Conservation (phyloP, 75 land plant genomes). For the Selaginella tamariscina region DNA sequence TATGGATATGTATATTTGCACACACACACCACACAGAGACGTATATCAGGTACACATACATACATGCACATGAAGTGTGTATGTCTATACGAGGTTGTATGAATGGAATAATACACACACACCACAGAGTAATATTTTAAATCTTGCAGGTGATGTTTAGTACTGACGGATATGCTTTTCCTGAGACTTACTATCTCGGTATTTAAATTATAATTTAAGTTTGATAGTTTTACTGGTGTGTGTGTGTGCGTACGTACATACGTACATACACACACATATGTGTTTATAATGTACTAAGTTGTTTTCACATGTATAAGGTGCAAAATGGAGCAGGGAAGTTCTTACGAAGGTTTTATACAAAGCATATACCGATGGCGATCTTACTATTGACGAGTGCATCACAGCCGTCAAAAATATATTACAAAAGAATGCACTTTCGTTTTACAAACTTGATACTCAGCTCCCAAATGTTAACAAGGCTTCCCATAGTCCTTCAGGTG, state of each 20-base stretch:
- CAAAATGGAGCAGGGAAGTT: constrained; percentile 68
- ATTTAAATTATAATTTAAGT: neutral
- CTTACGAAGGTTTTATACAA: constrained; percentile 50
- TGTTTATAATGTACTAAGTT: neutral
- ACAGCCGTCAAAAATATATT: constrained; percentile 59
- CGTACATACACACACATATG: neutral
- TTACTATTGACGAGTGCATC: constrained; percentile 59
- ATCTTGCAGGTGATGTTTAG: constrained; percentile 98
- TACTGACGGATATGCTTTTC: constrained; percentile 95
- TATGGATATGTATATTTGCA: too few relatives aligned
- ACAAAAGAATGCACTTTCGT: constrained; percentile 41
- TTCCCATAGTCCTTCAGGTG: neutral
- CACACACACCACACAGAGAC: too few relatives aligned
- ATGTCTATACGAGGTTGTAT: too few relatives aligned
- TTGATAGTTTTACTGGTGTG: too few relatives aligned
- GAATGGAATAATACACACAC: too few relatives aligned
- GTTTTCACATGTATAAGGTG: constrained; percentile 21
- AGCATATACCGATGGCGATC: constrained; percentile 77
- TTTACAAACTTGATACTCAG: constrained; percentile 66
- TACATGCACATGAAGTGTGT: too few relatives aligned
- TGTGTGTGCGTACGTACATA: neutral
- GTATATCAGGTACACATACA: too few relatives aligned
- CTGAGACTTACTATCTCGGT: constrained; percentile 89
- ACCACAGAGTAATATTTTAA: too few relatives aligned
- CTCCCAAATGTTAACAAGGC: neutral